Evolutionary conservation across 2,329 filamentous ascomycete genomes (phyloP).

Genomic region (Trichophyton equinum): DNA sequence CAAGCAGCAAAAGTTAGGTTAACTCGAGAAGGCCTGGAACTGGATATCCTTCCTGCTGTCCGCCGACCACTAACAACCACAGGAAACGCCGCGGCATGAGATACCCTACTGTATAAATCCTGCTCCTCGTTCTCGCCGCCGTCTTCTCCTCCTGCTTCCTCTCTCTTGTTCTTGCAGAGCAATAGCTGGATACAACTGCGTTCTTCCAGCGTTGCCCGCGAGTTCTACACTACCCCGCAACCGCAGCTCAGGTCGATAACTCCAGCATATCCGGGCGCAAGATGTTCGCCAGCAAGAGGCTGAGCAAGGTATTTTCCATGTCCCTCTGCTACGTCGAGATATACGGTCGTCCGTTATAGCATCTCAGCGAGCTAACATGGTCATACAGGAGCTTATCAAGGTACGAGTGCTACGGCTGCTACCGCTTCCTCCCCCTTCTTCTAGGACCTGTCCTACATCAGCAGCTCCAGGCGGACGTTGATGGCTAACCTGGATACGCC

Average conservation of each 20-base stretch:
- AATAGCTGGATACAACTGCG: background rate
- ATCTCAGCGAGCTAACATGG: slow-evolving; percentile 15
- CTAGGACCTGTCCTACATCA: background rate
- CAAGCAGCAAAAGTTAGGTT: no score
- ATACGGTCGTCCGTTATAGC: background rate
- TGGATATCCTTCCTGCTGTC: background rate
- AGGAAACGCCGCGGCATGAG: background rate
- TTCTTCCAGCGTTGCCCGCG: background rate
- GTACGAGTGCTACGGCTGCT: slow-evolving; percentile 22
- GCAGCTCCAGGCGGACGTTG: background rate
- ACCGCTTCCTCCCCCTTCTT: no score
- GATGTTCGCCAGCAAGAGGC: slow-evolving; percentile 41
- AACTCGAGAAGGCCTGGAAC: no score
- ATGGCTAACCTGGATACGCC: background rate
- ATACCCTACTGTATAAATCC: background rate
- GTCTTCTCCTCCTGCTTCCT: background rate
- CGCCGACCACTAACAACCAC: background rate
- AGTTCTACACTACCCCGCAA: background rate
- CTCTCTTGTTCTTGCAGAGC: background rate
- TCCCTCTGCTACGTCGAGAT: background rate
- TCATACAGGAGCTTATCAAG: slow-evolving; percentile 42
- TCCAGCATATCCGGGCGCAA: background rate
- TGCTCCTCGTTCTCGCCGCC: background rate
- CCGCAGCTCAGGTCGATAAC: background rate
- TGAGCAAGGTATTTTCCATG: slow-evolving; percentile 30